Evolutionary conservation across 1,284 basidiomycete genomes (phyloP).

Genomic region (Meripilus lineatus): DNA sequence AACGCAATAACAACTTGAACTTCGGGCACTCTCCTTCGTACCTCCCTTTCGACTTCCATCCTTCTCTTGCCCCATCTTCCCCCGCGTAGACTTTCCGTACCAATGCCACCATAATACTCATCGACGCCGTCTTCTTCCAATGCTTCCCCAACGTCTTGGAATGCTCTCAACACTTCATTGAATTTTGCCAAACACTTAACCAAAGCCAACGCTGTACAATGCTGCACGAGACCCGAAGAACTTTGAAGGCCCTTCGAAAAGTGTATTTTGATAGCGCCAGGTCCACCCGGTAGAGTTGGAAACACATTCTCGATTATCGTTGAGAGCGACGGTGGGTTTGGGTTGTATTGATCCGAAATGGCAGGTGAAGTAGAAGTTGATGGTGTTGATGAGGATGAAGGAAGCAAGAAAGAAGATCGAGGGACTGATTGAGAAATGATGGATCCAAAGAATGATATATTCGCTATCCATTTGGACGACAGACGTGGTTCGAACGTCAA

Average conservation of each 20-base stretch:
- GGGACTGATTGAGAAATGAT: constrained; percentile 78
- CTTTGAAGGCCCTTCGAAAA: constrained; percentile 79
- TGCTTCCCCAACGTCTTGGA: constrained; percentile 45
- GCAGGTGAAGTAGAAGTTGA: too few relatives aligned
- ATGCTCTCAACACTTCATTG: constrained; percentile 44
- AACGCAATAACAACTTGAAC: constrained; percentile 81
- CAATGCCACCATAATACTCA: too few relatives aligned
- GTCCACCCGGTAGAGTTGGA: background rate
- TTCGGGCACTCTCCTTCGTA: constrained; percentile 76
- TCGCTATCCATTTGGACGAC: constrained; percentile 86
- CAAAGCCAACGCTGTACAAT: constrained; percentile 74
- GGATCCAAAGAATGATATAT: constrained; percentile 76
- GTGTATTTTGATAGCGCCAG: constrained; percentile 44
- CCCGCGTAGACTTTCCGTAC: too few relatives aligned
- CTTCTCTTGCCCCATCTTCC: constrained; percentile 67
- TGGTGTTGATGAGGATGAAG: too few relatives aligned
- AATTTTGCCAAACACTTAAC: constrained; percentile 73
- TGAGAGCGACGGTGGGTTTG: constrained; percentile 67
- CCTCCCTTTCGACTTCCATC: constrained; percentile 69
- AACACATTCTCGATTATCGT: constrained; percentile 66
- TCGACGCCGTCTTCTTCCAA: constrained; percentile 59
- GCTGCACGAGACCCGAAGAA: constrained; percentile 72
- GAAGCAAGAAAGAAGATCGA: constrained; percentile 52
- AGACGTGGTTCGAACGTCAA: constrained; percentile 84
- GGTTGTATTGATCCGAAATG: constrained; percentile 42